Conservation (phyloP, 106 monocot species). For the Alisma plantagoaquatica region DNA sequence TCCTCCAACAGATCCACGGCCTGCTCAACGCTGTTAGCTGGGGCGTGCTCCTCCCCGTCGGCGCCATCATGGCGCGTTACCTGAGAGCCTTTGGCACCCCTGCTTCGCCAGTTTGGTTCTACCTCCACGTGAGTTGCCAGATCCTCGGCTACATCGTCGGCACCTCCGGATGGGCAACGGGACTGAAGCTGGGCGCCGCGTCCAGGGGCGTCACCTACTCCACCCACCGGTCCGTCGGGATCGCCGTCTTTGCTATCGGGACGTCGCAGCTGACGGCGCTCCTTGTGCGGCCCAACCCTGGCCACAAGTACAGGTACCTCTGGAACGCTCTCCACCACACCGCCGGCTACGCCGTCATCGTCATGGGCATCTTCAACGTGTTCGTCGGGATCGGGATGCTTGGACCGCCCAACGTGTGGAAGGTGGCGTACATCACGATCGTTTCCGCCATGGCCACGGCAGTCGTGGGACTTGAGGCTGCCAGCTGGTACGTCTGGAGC, state of each 20-base stretch:
- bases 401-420: conserved; percentile 39
- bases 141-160: conserved; percentile 38
- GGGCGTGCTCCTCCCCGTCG: conserved; percentile 59
- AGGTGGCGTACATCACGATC: conserved; percentile 34
- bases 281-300: conserved; percentile 63
- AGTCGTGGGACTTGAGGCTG: conserved; percentile 33
- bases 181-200: conserved; percentile 37
- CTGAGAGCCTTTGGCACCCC: conserved; percentile 34
- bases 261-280: conserved; percentile 57
- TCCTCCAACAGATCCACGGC: too few species aligned
- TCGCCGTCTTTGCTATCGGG: conserved; percentile 36
- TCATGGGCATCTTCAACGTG: conserved; percentile 59
- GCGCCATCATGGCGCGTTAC: conserved; percentile 53
- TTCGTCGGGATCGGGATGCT: conserved; percentile 60
- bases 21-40: conserved; percentile 47
- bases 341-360: conserved; percentile 53
- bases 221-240: conserved; percentile 47
- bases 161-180: conserved; percentile 34
- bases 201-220: conserved; percentile 38
- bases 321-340: conserved; percentile 68
- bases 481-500: conserved; percentile 41
- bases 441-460: conserved; percentile 35
- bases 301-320: conserved; percentile 53
- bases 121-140: conserved; percentile 54
- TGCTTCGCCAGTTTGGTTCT: conserved; percentile 80